These are phyloP conservation scores for Cystobasidium onofrii DNA, from an alignment of 768 basidiomycete genomes.

Conservation along the genomic window DNA sequence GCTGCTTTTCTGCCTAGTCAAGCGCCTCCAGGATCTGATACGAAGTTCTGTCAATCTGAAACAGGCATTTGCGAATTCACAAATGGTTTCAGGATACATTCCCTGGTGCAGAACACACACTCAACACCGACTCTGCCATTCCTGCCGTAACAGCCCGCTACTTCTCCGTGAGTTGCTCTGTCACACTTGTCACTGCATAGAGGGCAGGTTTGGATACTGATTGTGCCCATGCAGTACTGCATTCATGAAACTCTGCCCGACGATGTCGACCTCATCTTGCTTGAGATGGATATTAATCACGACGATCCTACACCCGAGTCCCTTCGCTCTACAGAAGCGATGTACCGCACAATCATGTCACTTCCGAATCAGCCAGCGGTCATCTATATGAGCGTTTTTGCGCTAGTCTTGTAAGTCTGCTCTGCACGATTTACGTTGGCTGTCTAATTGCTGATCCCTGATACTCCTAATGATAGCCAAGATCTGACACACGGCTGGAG, in stretches of 20 bases:
- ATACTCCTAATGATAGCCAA: neutral
- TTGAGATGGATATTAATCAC: conserved; percentile 30
- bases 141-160: conserved; percentile 27
- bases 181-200: neutral
- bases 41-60: too few species aligned
- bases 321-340: conserved; percentile 24
- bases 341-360: conserved; percentile 34
- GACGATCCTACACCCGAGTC: conserved; percentile 28
- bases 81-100: conserved; percentile 33
- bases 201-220: too few species aligned
- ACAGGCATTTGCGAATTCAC: neutral
- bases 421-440: too few species aligned
- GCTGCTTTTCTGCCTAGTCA: too few species aligned
- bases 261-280: conserved; percentile 30
- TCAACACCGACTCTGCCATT: conserved; percentile 21
- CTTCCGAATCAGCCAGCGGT: conserved; percentile 36
- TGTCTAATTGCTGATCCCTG: too few species aligned
- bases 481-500: conserved; percentile 29
- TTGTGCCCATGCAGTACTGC: conserved; percentile 28
- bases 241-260: conserved; percentile 24
- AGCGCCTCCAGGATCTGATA: too few species aligned
- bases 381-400: conserved; percentile 34
- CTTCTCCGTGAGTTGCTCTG: conserved; percentile 6
- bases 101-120: conserved; percentile 2
- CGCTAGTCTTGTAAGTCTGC: conserved; percentile 26